A percentile compares a stretch with the other conserved stretches of the same genome.
Conservation (phyloP, 345 rosid species). For the Cardiospermum halicacabum region DNA sequence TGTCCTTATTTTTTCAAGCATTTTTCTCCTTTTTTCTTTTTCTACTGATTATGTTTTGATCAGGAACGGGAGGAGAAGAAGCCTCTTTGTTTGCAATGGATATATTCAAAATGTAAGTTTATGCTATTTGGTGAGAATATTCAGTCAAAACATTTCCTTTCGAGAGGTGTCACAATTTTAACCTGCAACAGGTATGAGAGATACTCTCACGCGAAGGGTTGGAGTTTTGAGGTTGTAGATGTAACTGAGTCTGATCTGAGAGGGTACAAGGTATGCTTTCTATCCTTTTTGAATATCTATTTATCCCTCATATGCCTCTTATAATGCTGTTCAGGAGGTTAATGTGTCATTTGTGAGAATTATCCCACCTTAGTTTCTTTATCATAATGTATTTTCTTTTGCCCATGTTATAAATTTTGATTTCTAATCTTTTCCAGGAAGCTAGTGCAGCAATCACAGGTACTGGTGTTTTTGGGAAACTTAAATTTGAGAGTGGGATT, state of each 20-base stretch:
- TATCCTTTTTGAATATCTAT: neutral
- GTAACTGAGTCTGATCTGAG: slow-evolving; percentile 77
- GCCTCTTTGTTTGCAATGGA: slow-evolving; percentile 98
- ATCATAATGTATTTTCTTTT: slow-evolving; percentile 5
- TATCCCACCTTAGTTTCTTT: neutral
- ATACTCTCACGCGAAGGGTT: slow-evolving; percentile 81
- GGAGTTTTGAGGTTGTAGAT: slow-evolving; percentile 83
- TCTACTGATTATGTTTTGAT: slow-evolving; percentile 17
- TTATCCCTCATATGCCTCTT: neutral
- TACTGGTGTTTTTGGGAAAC: slow-evolving; percentile 73
- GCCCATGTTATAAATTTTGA: slow-evolving; percentile 15
- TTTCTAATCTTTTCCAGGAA: slow-evolving; percentile 49
- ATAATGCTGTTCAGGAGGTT: neutral
- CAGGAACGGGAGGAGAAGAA: slow-evolving; percentile 96
- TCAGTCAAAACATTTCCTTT: slow-evolving; percentile 1
- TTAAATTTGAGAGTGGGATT: slow-evolving; percentile 97
- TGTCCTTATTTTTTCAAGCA: neutral
- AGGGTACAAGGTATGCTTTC: slow-evolving; percentile 72
- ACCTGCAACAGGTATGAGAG: slow-evolving; percentile 73
- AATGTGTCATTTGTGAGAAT: neutral
- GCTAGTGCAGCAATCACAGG: slow-evolving; percentile 93
- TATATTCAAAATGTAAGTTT: slow-evolving; percentile 73
- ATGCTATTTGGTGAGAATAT: neutral
- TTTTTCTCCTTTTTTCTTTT: neutral
- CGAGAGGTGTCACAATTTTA: neutral